Evolutionary conservation across 2,329 filamentous ascomycete genomes (phyloP).

Genomic region (Aspergillus aculeatinus): DNA sequence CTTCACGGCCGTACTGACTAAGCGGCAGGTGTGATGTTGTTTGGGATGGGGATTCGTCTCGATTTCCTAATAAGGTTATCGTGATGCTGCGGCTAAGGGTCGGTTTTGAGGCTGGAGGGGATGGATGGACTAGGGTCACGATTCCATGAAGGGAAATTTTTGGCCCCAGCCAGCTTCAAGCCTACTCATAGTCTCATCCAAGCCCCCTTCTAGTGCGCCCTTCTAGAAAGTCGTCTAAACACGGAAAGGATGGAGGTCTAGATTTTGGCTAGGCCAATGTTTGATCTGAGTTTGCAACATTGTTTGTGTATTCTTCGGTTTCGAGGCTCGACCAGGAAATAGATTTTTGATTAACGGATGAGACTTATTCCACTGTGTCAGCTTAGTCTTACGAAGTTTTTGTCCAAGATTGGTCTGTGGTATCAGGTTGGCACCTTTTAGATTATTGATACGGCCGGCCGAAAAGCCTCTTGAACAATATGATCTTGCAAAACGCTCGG

Average conservation of each 20-base stretch:
- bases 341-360: background rate
- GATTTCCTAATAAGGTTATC: constrained; percentile 8
- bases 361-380: background rate
- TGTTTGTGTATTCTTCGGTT: background rate
- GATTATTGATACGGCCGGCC: background rate
- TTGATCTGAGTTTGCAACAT: background rate
- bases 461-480: background rate
- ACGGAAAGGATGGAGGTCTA: background rate
- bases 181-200: too few relatives aligned
- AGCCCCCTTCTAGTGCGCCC: background rate
- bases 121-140: background rate
- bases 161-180: background rate
- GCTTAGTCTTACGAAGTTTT: background rate
- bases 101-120: constrained; percentile 1
- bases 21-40: background rate
- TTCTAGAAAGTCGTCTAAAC: background rate
- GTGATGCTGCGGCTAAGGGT: background rate
- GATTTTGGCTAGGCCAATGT: background rate
- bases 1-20: background rate
- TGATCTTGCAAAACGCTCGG: background rate
- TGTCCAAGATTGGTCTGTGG: background rate
- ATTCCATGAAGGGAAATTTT: background rate
- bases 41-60: background rate
- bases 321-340: background rate
- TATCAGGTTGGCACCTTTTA: background rate